Evolutionary conservation across 306 rosid species (phyloP).

Genomic region (Vicia villosa): DNA sequence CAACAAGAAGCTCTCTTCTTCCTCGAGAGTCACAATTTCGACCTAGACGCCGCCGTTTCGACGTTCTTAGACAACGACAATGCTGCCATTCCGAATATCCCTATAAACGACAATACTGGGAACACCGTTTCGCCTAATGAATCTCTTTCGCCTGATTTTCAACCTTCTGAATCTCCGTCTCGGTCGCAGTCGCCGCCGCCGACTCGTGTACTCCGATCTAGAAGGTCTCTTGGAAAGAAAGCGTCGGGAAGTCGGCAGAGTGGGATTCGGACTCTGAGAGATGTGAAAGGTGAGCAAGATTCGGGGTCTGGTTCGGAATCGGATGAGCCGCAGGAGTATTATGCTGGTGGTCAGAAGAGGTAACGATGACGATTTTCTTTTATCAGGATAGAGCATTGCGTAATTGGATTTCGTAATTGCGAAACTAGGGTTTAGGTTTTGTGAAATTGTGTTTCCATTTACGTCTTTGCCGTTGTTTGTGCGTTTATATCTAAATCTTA

Average conservation of each 20-base stretch:
- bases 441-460: not conserved
- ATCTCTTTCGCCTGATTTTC: slow-evolving; percentile 47
- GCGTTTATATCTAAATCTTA: not conserved
- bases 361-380: not conserved
- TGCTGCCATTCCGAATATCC: not conserved
- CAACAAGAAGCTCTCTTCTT: slow-evolving; percentile 76
- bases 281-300: slow-evolving; percentile 55
- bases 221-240: slow-evolving; percentile 48
- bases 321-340: slow-evolving; percentile 78
- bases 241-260: slow-evolving; percentile 51
- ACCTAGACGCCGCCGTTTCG: slow-evolving; percentile 89
- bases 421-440: not conserved
- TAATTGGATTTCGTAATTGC: not conserved
- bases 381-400: not conserved
- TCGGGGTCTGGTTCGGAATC: slow-evolving; percentile 51
- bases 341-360: slow-evolving; percentile 95
- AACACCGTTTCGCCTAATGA: slow-evolving; percentile 33
- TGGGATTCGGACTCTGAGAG: slow-evolving; percentile 63
- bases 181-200: slow-evolving; percentile 48
- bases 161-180: slow-evolving; percentile 38
- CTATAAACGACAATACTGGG: not conserved
- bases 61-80: slow-evolving; percentile 61
- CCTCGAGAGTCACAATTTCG: slow-evolving; percentile 83
- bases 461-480: not conserved
- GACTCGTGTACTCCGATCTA: slow-evolving; percentile 75